Evolutionary conservation across 2,329 filamentous ascomycete species (phyloP).

Genomic region (Xylaria sp.): DNA sequence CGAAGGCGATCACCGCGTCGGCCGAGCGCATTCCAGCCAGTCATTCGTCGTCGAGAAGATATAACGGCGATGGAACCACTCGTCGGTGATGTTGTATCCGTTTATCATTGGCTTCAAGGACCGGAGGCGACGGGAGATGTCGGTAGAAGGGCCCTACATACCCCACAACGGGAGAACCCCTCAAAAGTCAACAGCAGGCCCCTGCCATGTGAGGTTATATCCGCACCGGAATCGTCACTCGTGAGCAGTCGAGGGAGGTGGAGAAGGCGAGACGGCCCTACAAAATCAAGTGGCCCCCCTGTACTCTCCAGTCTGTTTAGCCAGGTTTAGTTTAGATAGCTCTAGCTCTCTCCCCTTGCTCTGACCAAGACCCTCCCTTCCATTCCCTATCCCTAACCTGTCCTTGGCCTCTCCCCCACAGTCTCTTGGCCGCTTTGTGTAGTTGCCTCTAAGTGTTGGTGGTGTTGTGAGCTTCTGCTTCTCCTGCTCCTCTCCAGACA

Average conservation of each 20-base stretch:
- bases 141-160: conserved; percentile 41
- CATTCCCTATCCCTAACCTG: conserved; percentile 31
- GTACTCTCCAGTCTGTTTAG: conserved; percentile 41
- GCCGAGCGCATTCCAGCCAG: conserved; percentile 37
- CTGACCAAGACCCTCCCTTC: conserved; percentile 31
- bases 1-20: conserved; percentile 41
- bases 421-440: conserved; percentile 34
- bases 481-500: conserved; percentile 39
- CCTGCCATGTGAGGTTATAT: conserved; percentile 41
- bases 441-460: conserved; percentile 28
- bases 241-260: conserved; percentile 35
- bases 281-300: conserved; percentile 46
- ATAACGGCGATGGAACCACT: conserved; percentile 39
- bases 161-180: conserved; percentile 43
- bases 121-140: conserved; percentile 43
- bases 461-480: conserved; percentile 34
- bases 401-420: conserved; percentile 38
- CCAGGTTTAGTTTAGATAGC: conserved; percentile 42
- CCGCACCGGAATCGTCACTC: conserved; percentile 38
- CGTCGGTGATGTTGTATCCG: conserved; percentile 39
- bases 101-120: conserved; percentile 40
- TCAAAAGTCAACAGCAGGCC: conserved; percentile 37
- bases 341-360: conserved; percentile 28
- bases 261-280: conserved; percentile 40
- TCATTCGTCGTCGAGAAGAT: conserved; percentile 35